Evolutionary conservation across 2,329 filamentous ascomycete genomes (phyloP), one percentile per base, ranked within the genome.

Genomic region (Chrysoporthe puriensis): DNA sequence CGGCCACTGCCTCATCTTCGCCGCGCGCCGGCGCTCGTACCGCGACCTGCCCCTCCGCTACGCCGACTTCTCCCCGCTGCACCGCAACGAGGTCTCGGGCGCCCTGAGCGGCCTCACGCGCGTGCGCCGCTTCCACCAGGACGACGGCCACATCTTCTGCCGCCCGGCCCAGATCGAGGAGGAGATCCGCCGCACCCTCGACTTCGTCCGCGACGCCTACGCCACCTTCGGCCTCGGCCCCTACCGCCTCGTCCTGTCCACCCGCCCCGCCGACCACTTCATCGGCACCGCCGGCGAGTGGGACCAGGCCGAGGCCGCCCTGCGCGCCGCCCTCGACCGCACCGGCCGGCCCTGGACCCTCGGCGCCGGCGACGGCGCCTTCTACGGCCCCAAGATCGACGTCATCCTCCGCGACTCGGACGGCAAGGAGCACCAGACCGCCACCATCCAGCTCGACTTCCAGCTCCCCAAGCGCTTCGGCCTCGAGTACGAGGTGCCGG

Each of bases 301-400:
- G 85, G 81, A 89, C 46, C 83, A 82, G 69, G 91, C 91, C 1
- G 91, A 93, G 75, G 76, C 76, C n/a, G 89, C 92, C 61, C 79
- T 94, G 66, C 87, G 83, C 65, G 79, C 84, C 64, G 89, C 90
- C 0, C 79, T 94, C 48, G 82, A 90, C 69, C 84, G 80, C 36
- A 89, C 85, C 16, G 90, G 89, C 11, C 86, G 88, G 73, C 80
- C 85, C 46, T 97, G 92, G 91, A 86, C 85, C 2, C 72, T 95
- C 67, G 95, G 94, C 70, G 86, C 90, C 73, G 93, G 92, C 13
- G 93, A 96, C 69, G 93, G 94, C 16, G 93, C 93, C 4, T 97
- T 97, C 75, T 97, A 97, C 74, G 93, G 94, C 0, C 93, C 94
- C 43, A 97, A 97, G 80, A 97, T 97, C 71, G 93, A 97, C 75